phyloP scores from a whole-genome alignment of 768 basidiomycete genomes.

The button mushroom (Agaricus bisporus) region DNA sequence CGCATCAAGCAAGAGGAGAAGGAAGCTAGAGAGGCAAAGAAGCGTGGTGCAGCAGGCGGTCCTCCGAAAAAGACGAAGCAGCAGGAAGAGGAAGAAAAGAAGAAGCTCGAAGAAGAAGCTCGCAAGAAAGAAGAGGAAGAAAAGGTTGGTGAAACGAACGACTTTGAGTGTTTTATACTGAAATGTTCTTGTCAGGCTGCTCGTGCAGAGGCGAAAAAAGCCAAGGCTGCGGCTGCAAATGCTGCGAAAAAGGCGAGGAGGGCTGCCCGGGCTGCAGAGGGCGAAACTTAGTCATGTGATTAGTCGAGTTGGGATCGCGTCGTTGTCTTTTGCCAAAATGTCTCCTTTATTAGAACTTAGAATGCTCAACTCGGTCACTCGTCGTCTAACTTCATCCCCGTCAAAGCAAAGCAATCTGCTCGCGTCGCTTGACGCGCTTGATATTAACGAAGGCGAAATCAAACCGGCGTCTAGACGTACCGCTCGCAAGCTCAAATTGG shows the following conservation, averaged over 20 bases:
- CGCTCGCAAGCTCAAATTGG: not conserved
- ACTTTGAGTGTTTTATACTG: not conserved
- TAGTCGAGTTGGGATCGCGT: not conserved
- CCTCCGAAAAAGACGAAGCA: conserved; percentile 65
- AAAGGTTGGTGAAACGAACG: conserved; percentile 38
- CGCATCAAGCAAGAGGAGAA: conserved; percentile 96
- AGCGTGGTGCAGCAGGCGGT: conserved; percentile 42
- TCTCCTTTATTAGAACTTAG: not conserved
- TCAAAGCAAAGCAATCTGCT: not conserved
- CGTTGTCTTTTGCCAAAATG: not conserved
- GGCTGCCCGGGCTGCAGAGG: conserved; percentile 48
- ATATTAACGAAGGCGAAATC: not conserved
- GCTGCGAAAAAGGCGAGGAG: conserved; percentile 88
- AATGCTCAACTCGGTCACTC: not conserved
- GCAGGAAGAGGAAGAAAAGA: conserved; percentile 72
- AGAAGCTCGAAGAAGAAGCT: conserved; percentile 63
- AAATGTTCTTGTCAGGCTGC: conserved; percentile 31
- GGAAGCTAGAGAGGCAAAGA: conserved; percentile 89
- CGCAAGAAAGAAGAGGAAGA: conserved; percentile 81
- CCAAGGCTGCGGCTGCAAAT: conserved; percentile 79
- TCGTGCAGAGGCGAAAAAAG: conserved; percentile 76
- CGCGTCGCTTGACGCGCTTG: not conserved
- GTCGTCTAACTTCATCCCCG: too few species aligned
- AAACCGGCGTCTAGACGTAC: too few species aligned
- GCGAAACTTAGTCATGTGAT: conserved; percentile 9